A percentile compares a stretch with the other conserved stretches of the same genome.
Evolutionary conservation across 768 basidiomycete genomes (phyloP).

Genomic region (Artomyces pyxidatus): DNA sequence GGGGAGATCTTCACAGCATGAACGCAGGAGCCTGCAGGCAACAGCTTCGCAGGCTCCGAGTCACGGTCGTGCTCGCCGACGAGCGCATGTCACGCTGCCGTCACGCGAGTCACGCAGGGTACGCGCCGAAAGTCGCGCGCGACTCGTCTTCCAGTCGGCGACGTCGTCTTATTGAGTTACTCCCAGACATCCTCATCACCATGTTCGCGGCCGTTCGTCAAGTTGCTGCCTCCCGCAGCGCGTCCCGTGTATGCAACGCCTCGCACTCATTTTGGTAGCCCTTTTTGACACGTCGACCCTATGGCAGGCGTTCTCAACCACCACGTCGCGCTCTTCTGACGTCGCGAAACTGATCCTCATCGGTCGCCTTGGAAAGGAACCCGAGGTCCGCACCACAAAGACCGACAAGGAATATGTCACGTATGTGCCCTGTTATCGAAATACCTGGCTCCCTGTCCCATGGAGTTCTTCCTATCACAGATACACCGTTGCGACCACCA

Average conservation of each 20-base stretch:
- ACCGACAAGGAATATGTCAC: constrained; percentile 71
- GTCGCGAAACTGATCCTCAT: constrained; percentile 72
- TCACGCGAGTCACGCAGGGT: neutral
- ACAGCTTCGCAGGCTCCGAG: neutral
- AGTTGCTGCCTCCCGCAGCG: constrained; percentile 30
- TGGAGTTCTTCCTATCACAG: constrained; percentile 26
- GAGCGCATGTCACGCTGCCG: neutral
- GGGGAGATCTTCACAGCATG: no score
- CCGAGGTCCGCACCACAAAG: constrained; percentile 61
- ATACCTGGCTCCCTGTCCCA: no score
- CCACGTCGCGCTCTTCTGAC: constrained; percentile 45
- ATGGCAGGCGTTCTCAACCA: constrained; percentile 57
- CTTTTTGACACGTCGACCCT: neutral
- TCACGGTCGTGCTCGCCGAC: no score
- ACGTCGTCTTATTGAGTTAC: no score
- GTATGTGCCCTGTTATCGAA: no score
- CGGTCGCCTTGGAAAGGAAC: constrained; percentile 64
- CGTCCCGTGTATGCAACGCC: constrained; percentile 48
- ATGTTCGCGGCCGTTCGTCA: constrained; percentile 51
- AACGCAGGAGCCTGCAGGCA: constrained; percentile 11
- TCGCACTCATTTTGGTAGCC: constrained; percentile 3
- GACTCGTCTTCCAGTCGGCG: neutral
- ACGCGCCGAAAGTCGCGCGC: neutral
- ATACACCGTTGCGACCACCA: constrained; percentile 71
- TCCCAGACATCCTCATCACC: constrained; percentile 6